Conservation (phyloP, 352 stramenopile genomes). For the Phytophthora podocarpi region DNA sequence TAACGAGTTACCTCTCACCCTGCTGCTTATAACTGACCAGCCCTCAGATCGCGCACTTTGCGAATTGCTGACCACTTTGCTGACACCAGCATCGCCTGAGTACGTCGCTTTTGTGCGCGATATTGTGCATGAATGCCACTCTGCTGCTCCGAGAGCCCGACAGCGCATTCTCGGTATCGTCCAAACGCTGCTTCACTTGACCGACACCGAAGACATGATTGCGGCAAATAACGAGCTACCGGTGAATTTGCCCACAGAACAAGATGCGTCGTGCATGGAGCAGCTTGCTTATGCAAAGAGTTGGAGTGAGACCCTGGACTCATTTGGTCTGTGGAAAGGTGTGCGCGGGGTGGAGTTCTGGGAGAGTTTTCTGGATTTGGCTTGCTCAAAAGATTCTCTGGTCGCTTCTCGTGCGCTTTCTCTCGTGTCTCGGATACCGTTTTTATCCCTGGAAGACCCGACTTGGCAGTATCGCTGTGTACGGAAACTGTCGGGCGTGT, state of each 20-base stretch:
- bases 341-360: constrained; percentile 57
- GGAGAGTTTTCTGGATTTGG: constrained; percentile 70
- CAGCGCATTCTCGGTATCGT: constrained; percentile 48
- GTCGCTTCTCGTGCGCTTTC: constrained; percentile 55
- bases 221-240: constrained; percentile 9
- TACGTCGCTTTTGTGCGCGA: constrained; percentile 56
- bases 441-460: constrained; percentile 73
- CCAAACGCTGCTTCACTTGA: constrained; percentile 41
- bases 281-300: constrained; percentile 33
- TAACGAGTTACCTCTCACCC: constrained; percentile 20
- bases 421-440: constrained; percentile 57
- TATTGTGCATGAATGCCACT: constrained; percentile 40
- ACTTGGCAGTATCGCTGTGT: constrained; percentile 78
- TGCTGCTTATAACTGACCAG: constrained; percentile 13
- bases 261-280: constrained; percentile 31
- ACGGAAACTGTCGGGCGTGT: constrained; percentile 57
- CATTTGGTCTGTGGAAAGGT: constrained; percentile 58
- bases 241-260: constrained; percentile 22
- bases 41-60: constrained; percentile 39
- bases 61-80: constrained; percentile 47
- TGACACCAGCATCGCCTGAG: constrained; percentile 45
- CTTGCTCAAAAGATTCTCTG: constrained; percentile 36
- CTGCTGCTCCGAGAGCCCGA: constrained; percentile 29
- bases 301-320: constrained; percentile 42
- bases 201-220: constrained; percentile 24